Conservation (phyloP, 441 rosid genomes). For the Gossypium schwendimanii region DNA sequence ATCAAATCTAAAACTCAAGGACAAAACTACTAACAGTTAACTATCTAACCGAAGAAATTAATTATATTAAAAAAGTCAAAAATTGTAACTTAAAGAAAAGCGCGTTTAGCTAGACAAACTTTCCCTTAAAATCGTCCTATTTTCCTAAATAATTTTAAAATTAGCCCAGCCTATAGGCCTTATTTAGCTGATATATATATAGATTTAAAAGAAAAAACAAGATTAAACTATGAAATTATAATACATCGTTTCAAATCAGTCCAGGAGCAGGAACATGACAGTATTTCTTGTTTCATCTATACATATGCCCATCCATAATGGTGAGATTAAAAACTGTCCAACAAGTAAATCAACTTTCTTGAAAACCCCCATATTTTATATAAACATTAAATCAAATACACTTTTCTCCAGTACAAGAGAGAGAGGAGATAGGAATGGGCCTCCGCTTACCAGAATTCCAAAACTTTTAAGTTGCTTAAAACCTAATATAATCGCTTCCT, state of each 20-base stretch:
- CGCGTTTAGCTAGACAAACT: too few species aligned
- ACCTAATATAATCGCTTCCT: conserved; percentile 55
- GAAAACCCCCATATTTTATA: not conserved
- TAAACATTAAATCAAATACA: not conserved
- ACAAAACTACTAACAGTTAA: too few species aligned
- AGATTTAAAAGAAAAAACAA: too few species aligned
- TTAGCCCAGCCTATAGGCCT: too few species aligned
- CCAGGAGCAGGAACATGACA: not conserved
- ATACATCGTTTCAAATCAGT: not conserved
- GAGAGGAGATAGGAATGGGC: not conserved
- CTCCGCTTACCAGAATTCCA: not conserved
- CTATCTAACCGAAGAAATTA: too few species aligned
- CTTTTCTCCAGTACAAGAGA: not conserved
- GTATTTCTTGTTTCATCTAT: not conserved
- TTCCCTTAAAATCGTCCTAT: too few species aligned
- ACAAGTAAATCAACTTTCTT: not conserved
- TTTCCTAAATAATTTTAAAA: too few species aligned
- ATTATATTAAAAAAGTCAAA: too few species aligned
- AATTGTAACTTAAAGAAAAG: too few species aligned
- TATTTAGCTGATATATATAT: too few species aligned
- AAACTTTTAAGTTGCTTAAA: not conserved
- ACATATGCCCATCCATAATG: not conserved
- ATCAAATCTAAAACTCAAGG: too few species aligned
- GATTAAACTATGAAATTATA: too few species aligned
- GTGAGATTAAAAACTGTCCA: not conserved